Evolutionary conservation across 164 flowering plant species (phyloP).

Genomic region (Houttuynia cordata): DNA sequence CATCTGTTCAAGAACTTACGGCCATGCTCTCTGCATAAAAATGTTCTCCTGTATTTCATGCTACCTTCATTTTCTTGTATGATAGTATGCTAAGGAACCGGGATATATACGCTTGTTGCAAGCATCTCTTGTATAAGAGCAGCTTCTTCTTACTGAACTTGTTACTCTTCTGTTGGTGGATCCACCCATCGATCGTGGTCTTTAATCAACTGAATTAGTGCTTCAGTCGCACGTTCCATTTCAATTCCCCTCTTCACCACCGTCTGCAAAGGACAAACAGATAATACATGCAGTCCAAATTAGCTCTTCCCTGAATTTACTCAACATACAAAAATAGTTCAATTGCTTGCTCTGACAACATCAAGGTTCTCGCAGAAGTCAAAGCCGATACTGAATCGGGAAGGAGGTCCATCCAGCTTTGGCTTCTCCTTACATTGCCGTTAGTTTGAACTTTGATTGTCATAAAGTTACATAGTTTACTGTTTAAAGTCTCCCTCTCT

Average conservation of each 20-base stretch:
- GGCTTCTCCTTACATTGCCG: too few relatives aligned
- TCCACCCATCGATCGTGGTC: constrained; percentile 98
- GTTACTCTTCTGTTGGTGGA: constrained; percentile 67
- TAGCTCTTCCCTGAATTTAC: neutral
- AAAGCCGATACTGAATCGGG: too few relatives aligned
- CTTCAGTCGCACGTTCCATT: constrained; percentile 88
- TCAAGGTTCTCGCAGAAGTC: neutral
- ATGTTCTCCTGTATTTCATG: neutral
- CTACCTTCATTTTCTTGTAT: too few relatives aligned
- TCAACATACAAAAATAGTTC: neutral
- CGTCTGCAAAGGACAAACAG: constrained; percentile 35
- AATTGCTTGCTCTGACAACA: neutral
- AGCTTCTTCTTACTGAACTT: neutral
- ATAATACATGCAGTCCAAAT: neutral
- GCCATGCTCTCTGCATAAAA: neutral
- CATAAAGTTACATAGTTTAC: too few relatives aligned
- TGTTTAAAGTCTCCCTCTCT: too few relatives aligned
- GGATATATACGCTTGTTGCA: too few relatives aligned
- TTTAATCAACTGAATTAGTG: constrained; percentile 84
- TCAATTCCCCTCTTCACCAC: constrained; percentile 84
- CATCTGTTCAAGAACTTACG: too few relatives aligned
- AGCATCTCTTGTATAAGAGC: too few relatives aligned
- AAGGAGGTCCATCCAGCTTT: too few relatives aligned
- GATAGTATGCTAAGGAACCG: neutral
- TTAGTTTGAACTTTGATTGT: too few relatives aligned